A percentile compares a stretch with the other conserved stretches of the same genome.
These are phyloP conservation scores for Leishmania gerbilli DNA, from an alignment of 208 protist species.

Conservation along the genomic window DNA sequence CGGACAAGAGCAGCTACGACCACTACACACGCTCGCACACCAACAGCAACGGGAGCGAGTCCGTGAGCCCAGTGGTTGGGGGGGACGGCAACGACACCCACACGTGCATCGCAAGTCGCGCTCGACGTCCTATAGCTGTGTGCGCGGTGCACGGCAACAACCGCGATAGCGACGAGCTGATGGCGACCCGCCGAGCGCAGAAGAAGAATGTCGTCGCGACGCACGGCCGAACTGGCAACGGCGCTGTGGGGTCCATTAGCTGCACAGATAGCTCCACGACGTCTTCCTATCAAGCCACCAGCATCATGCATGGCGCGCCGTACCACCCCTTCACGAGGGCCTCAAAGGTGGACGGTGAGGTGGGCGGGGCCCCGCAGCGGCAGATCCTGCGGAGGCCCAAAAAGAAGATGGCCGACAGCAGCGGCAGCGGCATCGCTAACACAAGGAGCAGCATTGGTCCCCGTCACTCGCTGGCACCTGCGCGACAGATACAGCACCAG, in stretches of 20 bases:
- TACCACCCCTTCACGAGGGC: neutral
- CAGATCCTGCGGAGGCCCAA: neutral
- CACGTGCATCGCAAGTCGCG: neutral
- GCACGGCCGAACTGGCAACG: neutral
- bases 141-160: conserved; percentile 20
- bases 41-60: neutral
- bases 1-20: conserved; percentile 2
- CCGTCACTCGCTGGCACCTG: neutral
- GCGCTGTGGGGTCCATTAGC: neutral
- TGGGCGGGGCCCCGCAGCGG: neutral
- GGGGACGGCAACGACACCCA: neutral
- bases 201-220: conserved; percentile 11
- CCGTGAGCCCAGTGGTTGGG: neutral
- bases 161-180: neutral
- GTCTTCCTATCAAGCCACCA: neutral
- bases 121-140: conserved; percentile 18
- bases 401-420: neutral
- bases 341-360: neutral
- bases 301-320: neutral
- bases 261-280: conserved; percentile 8
- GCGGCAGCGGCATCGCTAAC: neutral
- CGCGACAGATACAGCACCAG: neutral
- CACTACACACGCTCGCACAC: neutral
- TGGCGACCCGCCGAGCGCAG: neutral
- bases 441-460: neutral